phyloP scores from a whole-genome alignment of 805 yeast genomes.

The Diddensiella caesifluorescens region DNA sequence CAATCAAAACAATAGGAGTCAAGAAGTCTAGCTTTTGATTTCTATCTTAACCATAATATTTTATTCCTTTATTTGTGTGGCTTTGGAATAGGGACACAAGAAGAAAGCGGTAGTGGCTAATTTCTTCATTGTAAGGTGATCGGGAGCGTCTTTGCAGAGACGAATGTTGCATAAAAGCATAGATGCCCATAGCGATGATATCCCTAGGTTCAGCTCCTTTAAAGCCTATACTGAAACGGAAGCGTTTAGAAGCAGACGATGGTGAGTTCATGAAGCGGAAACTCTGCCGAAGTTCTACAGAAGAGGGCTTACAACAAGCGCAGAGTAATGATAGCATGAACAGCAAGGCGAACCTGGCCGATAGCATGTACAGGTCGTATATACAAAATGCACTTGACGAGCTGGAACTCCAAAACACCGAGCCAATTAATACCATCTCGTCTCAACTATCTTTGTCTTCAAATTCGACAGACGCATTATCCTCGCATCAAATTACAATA shows the following conservation, averaged over 20 bases:
- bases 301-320: no score
- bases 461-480: slow-evolving; percentile 49
- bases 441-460: slow-evolving; percentile 52
- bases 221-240: slow-evolving; percentile 6
- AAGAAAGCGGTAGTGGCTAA: no score
- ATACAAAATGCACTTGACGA: slow-evolving; percentile 66
- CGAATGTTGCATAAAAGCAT: no score
- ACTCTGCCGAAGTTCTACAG: no score
- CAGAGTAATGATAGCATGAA: not conserved
- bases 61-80: no score
- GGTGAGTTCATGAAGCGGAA: no score
- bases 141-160: no score
- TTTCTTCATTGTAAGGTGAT: no score
- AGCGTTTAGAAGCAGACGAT: slow-evolving; percentile 3
- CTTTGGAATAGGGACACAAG: no score
- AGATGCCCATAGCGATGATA: slow-evolving; percentile 5
- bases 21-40: no score
- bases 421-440: slow-evolving; percentile 55
- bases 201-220: slow-evolving; percentile 4
- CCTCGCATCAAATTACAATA: slow-evolving; percentile 46
- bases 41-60: no score
- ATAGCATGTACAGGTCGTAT: slow-evolving; percentile 32
- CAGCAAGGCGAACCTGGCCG: slow-evolving; percentile 7
- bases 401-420: slow-evolving; percentile 51
- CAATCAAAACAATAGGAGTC: no score